Evolutionary conservation across 495 filamentous ascomycete species (phyloP).

Genomic region (Oleoguttula mirabilis): DNA sequence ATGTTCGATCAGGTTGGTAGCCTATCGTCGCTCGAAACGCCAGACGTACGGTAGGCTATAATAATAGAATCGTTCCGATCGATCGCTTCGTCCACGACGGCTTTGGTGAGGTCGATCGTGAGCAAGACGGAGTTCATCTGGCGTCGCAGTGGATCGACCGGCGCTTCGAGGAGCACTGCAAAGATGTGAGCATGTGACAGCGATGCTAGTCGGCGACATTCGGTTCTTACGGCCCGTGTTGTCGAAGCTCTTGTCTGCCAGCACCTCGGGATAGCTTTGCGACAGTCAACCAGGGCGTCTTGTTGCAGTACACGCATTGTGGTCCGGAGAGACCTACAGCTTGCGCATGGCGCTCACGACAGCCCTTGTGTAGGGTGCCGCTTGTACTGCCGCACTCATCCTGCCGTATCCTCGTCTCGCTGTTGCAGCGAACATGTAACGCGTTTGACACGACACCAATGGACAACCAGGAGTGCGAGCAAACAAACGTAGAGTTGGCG

Average conservation of each 20-base stretch:
- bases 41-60: constrained; percentile 68
- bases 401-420: constrained; percentile 18
- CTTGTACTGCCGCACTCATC: constrained; percentile 26
- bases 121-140: constrained; percentile 70
- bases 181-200: not conserved
- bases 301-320: not conserved
- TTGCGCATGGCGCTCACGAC: constrained; percentile 72
- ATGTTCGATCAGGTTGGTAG: constrained; percentile 1
- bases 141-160: constrained; percentile 43
- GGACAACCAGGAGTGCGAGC: not conserved
- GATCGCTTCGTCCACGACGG: constrained; percentile 88
- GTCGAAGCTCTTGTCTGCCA: constrained; percentile 86
- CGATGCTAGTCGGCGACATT: not conserved
- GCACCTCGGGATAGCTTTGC: constrained; percentile 68
- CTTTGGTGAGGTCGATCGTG: constrained; percentile 79
- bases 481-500: not conserved
- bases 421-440: constrained; percentile 20
- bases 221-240: constrained; percentile 65
- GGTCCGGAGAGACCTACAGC: constrained; percentile 46
- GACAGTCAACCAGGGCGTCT: constrained; percentile 9
- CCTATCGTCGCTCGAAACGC: not conserved
- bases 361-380: constrained; percentile 59
- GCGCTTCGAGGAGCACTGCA: constrained; percentile 66
- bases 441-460: too few relatives aligned
- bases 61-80: constrained; percentile 60